These are phyloP conservation scores for Mycena vitilis DNA, from an alignment of 768 basidiomycete genomes.

Conservation along the genomic window DNA sequence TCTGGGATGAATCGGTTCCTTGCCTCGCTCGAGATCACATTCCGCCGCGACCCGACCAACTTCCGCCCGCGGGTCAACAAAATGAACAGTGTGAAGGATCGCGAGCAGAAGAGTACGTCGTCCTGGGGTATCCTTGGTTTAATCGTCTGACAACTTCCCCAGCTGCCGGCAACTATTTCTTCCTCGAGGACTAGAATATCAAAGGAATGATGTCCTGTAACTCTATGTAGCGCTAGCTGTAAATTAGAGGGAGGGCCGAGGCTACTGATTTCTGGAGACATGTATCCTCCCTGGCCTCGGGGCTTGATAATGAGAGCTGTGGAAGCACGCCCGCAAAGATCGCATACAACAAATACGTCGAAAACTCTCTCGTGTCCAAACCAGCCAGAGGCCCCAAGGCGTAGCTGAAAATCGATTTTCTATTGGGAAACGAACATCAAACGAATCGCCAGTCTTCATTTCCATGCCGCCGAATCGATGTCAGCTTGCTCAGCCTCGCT, in stretches of 20 bases:
- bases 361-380: too few species aligned
- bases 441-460: too few species aligned
- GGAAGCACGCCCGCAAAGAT: too few species aligned
- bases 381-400: too few species aligned
- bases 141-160: conserved; percentile 22
- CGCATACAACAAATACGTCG: too few species aligned
- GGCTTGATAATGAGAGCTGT: too few species aligned
- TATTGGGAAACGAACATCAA: too few species aligned
- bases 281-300: too few species aligned
- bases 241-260: neutral
- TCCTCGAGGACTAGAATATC: conserved; percentile 79
- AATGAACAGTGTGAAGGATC: conserved; percentile 84
- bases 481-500: conserved; percentile 22
- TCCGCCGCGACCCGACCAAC: conserved; percentile 97
- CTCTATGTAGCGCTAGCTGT: conserved; percentile 35
- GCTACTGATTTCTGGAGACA: neutral
- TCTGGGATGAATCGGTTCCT: conserved; percentile 99
- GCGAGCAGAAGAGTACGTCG: conserved; percentile 83
- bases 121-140: conserved; percentile 10
- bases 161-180: conserved; percentile 92
- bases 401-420: too few species aligned
- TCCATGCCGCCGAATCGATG: too few species aligned
- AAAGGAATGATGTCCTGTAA: neutral
- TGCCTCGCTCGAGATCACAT: conserved; percentile 95
- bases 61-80: conserved; percentile 92